Conservation (phyloP, 352 stramenopile species). For the Thraustotheca clavata region DNA sequence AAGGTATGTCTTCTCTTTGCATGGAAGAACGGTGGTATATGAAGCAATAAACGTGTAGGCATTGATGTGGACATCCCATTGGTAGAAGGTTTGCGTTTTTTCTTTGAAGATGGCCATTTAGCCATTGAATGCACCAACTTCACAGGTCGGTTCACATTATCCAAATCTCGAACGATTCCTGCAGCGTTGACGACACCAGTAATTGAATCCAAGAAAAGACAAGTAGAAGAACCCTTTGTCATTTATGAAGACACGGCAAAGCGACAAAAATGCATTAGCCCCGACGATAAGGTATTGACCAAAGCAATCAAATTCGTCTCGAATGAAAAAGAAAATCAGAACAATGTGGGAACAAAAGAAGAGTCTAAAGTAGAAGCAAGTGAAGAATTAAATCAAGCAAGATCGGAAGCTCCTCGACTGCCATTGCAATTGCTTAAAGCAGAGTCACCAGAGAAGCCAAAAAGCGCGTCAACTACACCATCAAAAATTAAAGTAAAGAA, state of each 20-base stretch:
- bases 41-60: constrained; percentile 25
- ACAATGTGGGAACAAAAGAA: no score
- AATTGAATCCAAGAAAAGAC: constrained; percentile 1
- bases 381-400: no score
- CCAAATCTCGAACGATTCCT: constrained; percentile 26
- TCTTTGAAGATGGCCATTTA: constrained; percentile 45
- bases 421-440: background rate
- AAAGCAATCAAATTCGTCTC: constrained; percentile 11
- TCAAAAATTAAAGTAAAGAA: constrained; percentile 20
- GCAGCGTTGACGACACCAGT: background rate
- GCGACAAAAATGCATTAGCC: constrained; percentile 13
- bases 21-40: background rate
- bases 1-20: constrained; percentile 30
- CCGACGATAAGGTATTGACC: constrained; percentile 9
- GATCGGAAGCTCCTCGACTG: no score
- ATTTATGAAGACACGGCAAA: constrained; percentile 17
- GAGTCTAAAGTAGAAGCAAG: no score
- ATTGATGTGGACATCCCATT: constrained; percentile 64
- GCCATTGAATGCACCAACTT: constrained; percentile 68
- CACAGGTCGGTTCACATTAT: constrained; percentile 55
- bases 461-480: constrained; percentile 32
- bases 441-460: constrained; percentile 27
- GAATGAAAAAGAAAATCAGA: constrained; percentile 18
- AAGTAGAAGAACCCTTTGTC: background rate
- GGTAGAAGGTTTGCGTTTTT: constrained; percentile 55